Evolutionary conservation across 2,329 filamentous ascomycete species (phyloP), one percentile per base, ranked within the genome.

Genomic region (Penicillium concentricum): DNA sequence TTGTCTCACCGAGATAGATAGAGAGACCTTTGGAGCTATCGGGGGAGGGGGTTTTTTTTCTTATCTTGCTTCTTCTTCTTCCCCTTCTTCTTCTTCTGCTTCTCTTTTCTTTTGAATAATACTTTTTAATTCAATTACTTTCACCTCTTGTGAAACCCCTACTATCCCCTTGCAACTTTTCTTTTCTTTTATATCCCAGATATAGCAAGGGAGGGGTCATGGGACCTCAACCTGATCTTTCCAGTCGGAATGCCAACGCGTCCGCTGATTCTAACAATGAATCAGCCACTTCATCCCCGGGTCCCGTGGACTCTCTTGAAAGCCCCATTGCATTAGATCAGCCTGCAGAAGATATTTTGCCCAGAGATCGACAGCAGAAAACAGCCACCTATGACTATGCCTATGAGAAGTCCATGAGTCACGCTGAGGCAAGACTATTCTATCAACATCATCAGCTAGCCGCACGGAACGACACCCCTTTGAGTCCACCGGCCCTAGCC

Each of bases 321-420:
- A 56, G 51, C n/a, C 18, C 54, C 24, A 42, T 57, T n/a, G 49
- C 53, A 26, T 41, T 58, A 28, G 51, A 58, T 28, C 54, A 45
- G 48, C 45, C 9, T 37, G n/a, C 59, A 6, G 46, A 61, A 15
- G 66, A 68, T 26, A 67, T 76, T 34, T 68, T 77, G 22, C 69
- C 74, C 38, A 69, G 75, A 61, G 77, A 78, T 58, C 69, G 68
- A 39, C 81, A 84, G 69, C 77, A 81, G 56, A 88, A 87, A 71
- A 96, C 92, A 9, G 90, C 92, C 20, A 95, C 92, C 71, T 97
- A 96, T 77, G 92, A 97, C 74, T 91, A 93, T 69, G 88, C 93
- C 51, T 90, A 91, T 51, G 94, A 99, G 76, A 95, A 94, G 68
- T 90, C 93, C 69, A 89, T 96, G 86, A 95, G 89, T 69, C 92